Base-by-base conservation (phyloP, 1,284 basidiomycete genomes). In the Ustilago nuda region DNA sequence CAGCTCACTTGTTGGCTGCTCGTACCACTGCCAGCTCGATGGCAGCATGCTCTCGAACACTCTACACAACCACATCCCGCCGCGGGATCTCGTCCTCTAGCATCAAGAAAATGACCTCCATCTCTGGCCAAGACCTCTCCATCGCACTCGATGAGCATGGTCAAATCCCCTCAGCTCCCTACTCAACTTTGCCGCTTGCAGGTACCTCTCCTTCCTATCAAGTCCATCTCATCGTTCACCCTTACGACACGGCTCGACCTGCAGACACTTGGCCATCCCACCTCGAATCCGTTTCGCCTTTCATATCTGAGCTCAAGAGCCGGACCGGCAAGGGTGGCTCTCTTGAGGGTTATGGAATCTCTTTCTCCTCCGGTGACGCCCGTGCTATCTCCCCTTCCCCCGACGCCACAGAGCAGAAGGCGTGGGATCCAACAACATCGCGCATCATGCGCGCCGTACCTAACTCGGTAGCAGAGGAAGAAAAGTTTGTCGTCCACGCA, bases 171-270 rank as follows among this genome's bases (percentile, higher is more conserved):
- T 56, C 76, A 30, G 68, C 79, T 11, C 83, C 83, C 17, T 84
- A 84, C 61, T 76, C 76, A 39, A 43, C 54, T 2, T 56, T 75
- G 43, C 80, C 83, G 7, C 72, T 84, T 27, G 74, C 79, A 0
- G 81, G 80, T 39, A 72, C 82, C 3, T 73, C 81, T 12, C 80
- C 83, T 13, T 73, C 70, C 4, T 82, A 83, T 70, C 63, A 81
- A 35, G 72, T 78, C 1, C 80, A 82, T 41, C 63, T 84, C n/a
- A 61, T 84, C 36, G 64, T 84, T 7, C 75, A 76, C 35, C 79
- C 82, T 0, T 73, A 59, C 43, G 60, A 72, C n/a, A 48, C 66
- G 2, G 12, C 69, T 8, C 66, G 79, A 17, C 76, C 80, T 1
- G 15, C 46, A 1, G 59, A 57, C 19, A 73, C 78, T 3, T 84